Base-by-base conservation (phyloP, 176 grass and related monocot species). In the Dendrocalamus sinicus region DNA sequence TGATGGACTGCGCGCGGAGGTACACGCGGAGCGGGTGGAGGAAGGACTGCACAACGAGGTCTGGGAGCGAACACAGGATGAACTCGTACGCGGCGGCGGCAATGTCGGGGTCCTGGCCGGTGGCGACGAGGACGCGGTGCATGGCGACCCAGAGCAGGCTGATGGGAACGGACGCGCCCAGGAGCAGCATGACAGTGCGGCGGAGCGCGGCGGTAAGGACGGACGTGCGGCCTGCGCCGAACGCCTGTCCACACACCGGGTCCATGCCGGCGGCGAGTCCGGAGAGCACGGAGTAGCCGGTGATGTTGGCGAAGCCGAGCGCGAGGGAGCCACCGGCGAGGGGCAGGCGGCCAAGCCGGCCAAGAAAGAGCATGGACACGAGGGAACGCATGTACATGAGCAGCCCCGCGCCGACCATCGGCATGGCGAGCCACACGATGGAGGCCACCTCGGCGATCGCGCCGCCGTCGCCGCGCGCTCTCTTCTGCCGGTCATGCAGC, bases 271-370 rank as follows among this genome's bases (percentile, higher is more conserved):
- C 89, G 46, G 94, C 91, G 59, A 97, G 85, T 17, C 94, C 94
- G 4, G 91, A 93, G 57, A 97, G 89, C 48, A 97, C 89, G 3
- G 94, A 97, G 76, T 97, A 97, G 5, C 94, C 94, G n/a, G 94
- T 97, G 76, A 97, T 97, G 75, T 97, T 97, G 26, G 94, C 92
- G 81, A 94, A 97, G 70, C 94, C 94, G 37, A 97, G 91, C 30
- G 94, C 91, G 50, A 97, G 91, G 24, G 94, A 89, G 59, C 94
- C 94, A 4, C 94, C 94, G 30, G 94, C 89, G 19, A 97, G 85
- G 1, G 89, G 78, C 9, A 92, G 82, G 9, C 86, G 67, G 40
- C 94, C 94, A 45, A 97, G 94, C 23, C 84, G 72, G 43, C 94
- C 92, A 7, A 97, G 89, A 69, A 94, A 97, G 59, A 97, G 67